Evolutionary conservation across 768 basidiomycete genomes (phyloP), one percentile per base, ranked within the genome.

Genomic region (Udeniomyces megalosporus): DNA sequence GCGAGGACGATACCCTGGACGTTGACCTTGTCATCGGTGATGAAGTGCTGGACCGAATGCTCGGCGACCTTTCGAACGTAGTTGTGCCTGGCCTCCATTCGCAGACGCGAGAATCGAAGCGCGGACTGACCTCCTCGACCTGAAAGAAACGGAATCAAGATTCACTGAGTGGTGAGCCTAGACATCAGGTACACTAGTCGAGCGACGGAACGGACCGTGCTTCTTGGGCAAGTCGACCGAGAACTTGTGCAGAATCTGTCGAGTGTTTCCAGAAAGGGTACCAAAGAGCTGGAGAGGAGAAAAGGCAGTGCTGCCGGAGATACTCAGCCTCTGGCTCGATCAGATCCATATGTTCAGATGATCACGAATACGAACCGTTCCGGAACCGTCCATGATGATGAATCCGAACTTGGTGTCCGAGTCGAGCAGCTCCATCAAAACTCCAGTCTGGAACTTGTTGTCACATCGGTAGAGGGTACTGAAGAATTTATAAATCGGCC

Each of bases 361-460:
- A 42, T 8, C 8, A 8, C 22, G 22, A 35, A 11, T n/a, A 57
- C 44, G 6, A 5, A 46, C 61, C 17, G 59, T 63, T 20, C 66
- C 61, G 44, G 38, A 65, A 54, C 90, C 88, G 70, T 95, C 93
- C 93, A 97, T 97, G 71, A 97, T 89, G 74, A 99, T 95, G 79
- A 99, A 99, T 31, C 91, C 95, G 74, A 97, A 99, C 71, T 88
- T 87, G 67, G 88, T 86, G 74, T 99, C 95, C 22, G 88, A 91
- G 75, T 97, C 93, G 66, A 99, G 81, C 52, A 99, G 83, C 71
- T 97, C 95, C 31, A 88, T 87, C 26, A 99, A 80, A 0, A 91
- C 92, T 71, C 96, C 95, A 1, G 95, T 97, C 78, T 97, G 93
- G 77, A 99, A 99, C 74, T 95, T 96, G 79, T 95, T 96, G 80